phyloP scores from a whole-genome alignment of 2,329 filamentous ascomycete species.

The Cryphonectria parasitica region DNA sequence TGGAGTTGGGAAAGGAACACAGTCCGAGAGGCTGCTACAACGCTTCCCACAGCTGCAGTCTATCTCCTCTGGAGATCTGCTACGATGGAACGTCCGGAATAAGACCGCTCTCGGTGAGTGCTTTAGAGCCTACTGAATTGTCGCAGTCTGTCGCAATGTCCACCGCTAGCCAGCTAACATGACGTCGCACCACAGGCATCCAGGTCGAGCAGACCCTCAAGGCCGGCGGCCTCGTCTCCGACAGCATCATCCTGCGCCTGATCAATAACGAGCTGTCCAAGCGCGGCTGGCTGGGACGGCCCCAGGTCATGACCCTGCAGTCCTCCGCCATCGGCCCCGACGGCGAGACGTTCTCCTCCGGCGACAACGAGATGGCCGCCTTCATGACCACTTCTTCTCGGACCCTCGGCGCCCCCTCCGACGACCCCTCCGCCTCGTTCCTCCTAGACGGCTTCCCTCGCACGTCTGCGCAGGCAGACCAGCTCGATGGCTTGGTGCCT shows the following conservation, averaged over 20 bases:
- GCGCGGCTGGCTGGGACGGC: conserved; percentile 75
- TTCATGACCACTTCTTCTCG: conserved; percentile 46
- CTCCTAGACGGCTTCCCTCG: conserved; percentile 96
- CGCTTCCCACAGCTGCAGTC: conserved; percentile 87
- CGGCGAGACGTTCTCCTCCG: conserved; percentile 30
- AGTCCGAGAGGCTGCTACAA: conserved; percentile 84
- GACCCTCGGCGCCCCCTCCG: conserved; percentile 53
- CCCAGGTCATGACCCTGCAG: conserved; percentile 57
- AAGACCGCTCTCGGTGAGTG: conserved; percentile 79
- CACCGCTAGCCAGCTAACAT: conserved; percentile 13
- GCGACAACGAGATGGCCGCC: conserved; percentile 43
- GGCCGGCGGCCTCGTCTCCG: conserved; percentile 85
- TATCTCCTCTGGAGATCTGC: conserved; percentile 90
- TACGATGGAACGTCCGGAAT: conserved; percentile 90
- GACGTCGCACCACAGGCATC: conserved; percentile 63
- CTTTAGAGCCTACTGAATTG: conserved; percentile 6
- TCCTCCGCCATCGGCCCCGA: conserved; percentile 49
- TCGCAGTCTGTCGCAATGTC: conserved; percentile 18
- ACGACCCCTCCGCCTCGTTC: conserved; percentile 82
- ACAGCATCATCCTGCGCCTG: conserved; percentile 87
- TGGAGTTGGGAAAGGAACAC: conserved; percentile 96
- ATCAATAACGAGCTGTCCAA: conserved; percentile 87
- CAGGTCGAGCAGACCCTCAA: conserved; percentile 90
- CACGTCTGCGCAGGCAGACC: conserved; percentile 77
- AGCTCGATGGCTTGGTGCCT: conserved; percentile 81